Base-by-base conservation (phyloP, 441 rosid species). In the Codiaeum variegatum region DNA sequence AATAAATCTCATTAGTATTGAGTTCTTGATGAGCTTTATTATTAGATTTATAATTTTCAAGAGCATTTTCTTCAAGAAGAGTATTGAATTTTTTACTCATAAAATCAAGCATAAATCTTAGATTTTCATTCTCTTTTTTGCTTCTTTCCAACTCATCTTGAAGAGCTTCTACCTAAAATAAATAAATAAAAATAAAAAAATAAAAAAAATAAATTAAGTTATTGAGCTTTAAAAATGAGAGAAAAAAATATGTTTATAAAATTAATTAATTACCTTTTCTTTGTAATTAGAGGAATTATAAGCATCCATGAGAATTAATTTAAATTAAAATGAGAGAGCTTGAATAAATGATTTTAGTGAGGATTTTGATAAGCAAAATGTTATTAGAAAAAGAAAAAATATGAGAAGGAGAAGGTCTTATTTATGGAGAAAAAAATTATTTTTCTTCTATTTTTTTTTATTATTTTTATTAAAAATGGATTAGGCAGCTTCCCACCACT, bases 111-210 rank as follows among this genome's bases (percentile, higher is more conserved):
- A 81, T 66, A 4, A 68, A 31, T 13, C 71, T 75, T 21, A 83
- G 80, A 5, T 19, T 49, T 60, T 82, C 77, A 23, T 83, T 83
- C 76, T 78, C 83, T 55, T 73, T 83, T 49, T 59, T 74, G 68
- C 60, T 23, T 2, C 44, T 55, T 55, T 80, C 80, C 82, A 83
- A 51, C 65, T 83, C 79, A 1, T 10, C 72, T 62, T 62, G 71
- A 2, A 83, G 82, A 10, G 49, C 31, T 38, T 75, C 80, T 64
- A 73, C 71, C 86, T 85, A 78, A 69, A 28, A 19, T 8, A 1
- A 1, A n/a, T 8, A 0, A 1, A 19, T 6, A 55, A 10, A 21
- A 21, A 55, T 24, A 21, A 24, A 55, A 23, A 3, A 1, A 15
- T 16, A 18, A 2, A 13, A 16, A 0, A n/a, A 28, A 21, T 0